Conservation (phyloP, 768 basidiomycete genomes). For the Trametes cubensis region DNA sequence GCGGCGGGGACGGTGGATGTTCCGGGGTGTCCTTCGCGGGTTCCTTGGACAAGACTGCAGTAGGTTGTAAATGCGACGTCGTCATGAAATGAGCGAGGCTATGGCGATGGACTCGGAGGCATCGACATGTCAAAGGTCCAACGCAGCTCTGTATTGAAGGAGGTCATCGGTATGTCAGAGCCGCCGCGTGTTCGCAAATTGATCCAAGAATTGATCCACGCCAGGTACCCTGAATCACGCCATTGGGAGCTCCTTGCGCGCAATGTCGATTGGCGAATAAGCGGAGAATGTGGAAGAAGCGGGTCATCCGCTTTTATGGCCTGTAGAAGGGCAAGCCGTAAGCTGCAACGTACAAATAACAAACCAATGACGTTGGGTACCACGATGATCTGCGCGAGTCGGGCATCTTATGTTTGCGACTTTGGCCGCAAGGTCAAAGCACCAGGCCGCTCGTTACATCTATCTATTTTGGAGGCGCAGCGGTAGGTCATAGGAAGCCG, state of each 20-base stretch:
- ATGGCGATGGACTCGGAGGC: background rate
- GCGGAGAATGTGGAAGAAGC: background rate
- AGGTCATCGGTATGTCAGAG: background rate
- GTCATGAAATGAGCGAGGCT: background rate
- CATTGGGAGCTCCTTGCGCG: conserved; percentile 8
- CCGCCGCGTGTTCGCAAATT: conserved; percentile 17
- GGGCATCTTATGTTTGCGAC: too few relatives aligned
- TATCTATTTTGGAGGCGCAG: too few relatives aligned
- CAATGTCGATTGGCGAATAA: background rate
- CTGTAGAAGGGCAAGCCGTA: too few relatives aligned
- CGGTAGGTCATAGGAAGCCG: too few relatives aligned
- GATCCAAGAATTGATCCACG: conserved; percentile 17
- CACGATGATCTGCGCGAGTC: too few relatives aligned
- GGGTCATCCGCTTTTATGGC: too few relatives aligned
- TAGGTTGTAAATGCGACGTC: background rate
- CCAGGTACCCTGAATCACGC: conserved; percentile 12
- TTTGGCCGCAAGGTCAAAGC: too few relatives aligned
- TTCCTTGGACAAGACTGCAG: conserved; percentile 1
- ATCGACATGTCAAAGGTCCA: conserved; percentile 1
- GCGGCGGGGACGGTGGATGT: conserved; percentile 9
- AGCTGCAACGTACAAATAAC: too few relatives aligned
- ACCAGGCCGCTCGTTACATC: too few relatives aligned
- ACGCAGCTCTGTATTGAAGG: background rate
- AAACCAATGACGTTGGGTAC: too few relatives aligned
- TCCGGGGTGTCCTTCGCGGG: conserved; percentile 5